Conservation (phyloP, 2,329 filamentous ascomycete genomes). For the Diaporthe sp. region DNA sequence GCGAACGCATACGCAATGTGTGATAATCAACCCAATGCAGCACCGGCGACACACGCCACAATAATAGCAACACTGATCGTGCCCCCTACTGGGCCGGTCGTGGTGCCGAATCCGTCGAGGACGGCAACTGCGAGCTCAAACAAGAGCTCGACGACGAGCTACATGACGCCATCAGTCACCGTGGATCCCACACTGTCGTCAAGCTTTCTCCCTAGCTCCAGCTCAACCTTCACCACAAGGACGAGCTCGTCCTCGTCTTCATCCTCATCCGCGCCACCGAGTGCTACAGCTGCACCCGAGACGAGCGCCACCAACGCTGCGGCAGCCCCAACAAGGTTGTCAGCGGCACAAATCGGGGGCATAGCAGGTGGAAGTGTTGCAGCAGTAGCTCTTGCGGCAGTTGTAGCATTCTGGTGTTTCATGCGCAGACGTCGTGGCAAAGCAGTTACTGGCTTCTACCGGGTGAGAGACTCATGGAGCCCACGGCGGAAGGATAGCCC, state of each 20-base stretch:
- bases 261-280: slow-evolving; percentile 21
- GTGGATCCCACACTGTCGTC: slow-evolving; percentile 37
- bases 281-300: not conserved
- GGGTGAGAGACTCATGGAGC: slow-evolving; percentile 54
- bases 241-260: slow-evolving; percentile 58
- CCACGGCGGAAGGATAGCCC: slow-evolving; percentile 50
- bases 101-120: slow-evolving; percentile 46
- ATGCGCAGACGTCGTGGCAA: slow-evolving; percentile 26
- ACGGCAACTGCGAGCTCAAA: slow-evolving; percentile 39
- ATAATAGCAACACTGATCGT: slow-evolving; percentile 70
- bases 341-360: slow-evolving; percentile 66
- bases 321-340: slow-evolving; percentile 45
- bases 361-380: slow-evolving; percentile 69
- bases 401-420: slow-evolving; percentile 47
- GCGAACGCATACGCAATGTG: slow-evolving; percentile 73
- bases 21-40: slow-evolving; percentile 60
- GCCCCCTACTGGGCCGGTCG: slow-evolving; percentile 53
- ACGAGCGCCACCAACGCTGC: slow-evolving; percentile 25
- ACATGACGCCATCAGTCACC: slow-evolving; percentile 33
- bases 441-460: slow-evolving; percentile 50
- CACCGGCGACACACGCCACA: slow-evolving; percentile 69
- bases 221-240: slow-evolving; percentile 80
- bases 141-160: slow-evolving; percentile 39
- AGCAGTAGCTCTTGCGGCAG: slow-evolving; percentile 62
- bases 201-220: slow-evolving; percentile 4